A percentile compares a stretch with the other conserved stretches of the same genome.
Conservation (phyloP, 371 early-diverging fungal genomes). For the Mucor irregularis region DNA sequence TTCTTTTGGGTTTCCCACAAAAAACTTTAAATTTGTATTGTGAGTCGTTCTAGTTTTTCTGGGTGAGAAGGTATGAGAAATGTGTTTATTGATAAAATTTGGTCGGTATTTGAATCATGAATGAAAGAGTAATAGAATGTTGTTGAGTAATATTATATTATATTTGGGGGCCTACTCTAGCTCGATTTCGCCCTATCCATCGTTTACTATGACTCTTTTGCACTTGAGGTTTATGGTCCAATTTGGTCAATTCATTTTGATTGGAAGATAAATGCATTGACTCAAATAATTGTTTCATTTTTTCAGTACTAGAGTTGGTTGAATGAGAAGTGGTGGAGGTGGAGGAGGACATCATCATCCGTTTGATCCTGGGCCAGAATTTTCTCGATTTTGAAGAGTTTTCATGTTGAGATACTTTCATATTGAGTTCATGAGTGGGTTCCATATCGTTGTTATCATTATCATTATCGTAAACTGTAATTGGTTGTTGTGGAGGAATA, state of each 20-base stretch:
- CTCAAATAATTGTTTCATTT: constrained; percentile 7
- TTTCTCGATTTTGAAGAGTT: not conserved
- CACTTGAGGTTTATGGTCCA: not conserved
- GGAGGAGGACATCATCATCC: constrained; percentile 20
- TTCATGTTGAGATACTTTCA: not conserved
- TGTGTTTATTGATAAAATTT: constrained; percentile 1
- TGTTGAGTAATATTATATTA: too few relatives aligned
- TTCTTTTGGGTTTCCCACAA: too few relatives aligned
- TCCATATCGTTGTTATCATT: not conserved
- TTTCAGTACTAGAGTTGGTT: constrained; percentile 4
- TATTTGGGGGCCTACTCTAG: constrained; percentile 25
- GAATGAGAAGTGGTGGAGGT: too few relatives aligned
- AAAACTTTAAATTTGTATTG: too few relatives aligned
- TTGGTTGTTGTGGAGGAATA: constrained; percentile 5
- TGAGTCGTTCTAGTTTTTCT: too few relatives aligned
- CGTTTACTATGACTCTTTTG: constrained; percentile 11
- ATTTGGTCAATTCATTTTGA: constrained; percentile 5
- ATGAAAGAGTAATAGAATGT: constrained; percentile 4
- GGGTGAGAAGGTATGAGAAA: not conserved
- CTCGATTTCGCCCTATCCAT: constrained; percentile 28
- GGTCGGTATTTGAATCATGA: constrained; percentile 12
- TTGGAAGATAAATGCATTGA: constrained; percentile 12
- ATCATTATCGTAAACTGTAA: not conserved
- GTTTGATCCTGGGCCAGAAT: constrained; percentile 38
- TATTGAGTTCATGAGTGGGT: not conserved